Percentiles rank a stretch among this genome's conserved stretches.
These are phyloP conservation scores for Solanum pennellii DNA, from an alignment of 257 asterid genomes.

Conservation along the genomic window DNA sequence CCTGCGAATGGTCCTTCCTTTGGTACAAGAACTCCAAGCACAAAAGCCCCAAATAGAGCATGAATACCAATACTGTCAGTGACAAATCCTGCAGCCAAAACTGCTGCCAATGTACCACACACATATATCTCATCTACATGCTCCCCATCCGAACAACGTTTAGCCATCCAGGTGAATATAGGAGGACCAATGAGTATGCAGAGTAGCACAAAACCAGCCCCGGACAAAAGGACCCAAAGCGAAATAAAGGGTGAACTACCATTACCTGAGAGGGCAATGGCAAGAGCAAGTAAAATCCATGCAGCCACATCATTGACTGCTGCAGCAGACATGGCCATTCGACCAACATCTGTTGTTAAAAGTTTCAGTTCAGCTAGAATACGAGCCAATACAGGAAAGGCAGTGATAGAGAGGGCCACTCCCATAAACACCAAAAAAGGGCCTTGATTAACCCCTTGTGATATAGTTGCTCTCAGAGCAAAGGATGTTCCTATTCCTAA, in stretches of 20 bases:
- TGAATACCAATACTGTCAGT: constrained; percentile 60
- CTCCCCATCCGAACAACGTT: constrained; percentile 51
- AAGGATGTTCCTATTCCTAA: constrained; percentile 57
- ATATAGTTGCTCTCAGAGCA: constrained; percentile 36
- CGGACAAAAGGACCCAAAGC: constrained; percentile 48
- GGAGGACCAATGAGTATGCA: constrained; percentile 31
- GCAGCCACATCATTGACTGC: constrained; percentile 70
- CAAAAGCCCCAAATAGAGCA: constrained; percentile 65
- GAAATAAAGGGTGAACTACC: constrained; percentile 40
- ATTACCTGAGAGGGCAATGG: constrained; percentile 47
- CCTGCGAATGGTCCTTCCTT: constrained; percentile 57
- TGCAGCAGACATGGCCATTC: constrained; percentile 74
- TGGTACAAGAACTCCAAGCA: constrained; percentile 58
- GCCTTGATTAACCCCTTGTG: constrained; percentile 35
- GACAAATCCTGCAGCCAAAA: constrained; percentile 55
- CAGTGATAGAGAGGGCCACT: constrained; percentile 59
- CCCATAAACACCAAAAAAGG: constrained; percentile 64
- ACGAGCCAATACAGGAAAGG: constrained; percentile 65
- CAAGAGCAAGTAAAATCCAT: constrained; percentile 62
- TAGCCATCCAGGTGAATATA: constrained; percentile 43
- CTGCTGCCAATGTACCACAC: constrained; percentile 46
- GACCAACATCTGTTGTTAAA: constrained; percentile 49
- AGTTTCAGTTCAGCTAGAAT: constrained; percentile 60
- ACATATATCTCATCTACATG: constrained; percentile 53
- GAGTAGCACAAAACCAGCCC: constrained; percentile 23